A percentile compares a stretch with the other conserved stretches of the same genome.
Conservation (phyloP, 768 basidiomycete genomes). For the Candolleomyces aberdarensis region DNA sequence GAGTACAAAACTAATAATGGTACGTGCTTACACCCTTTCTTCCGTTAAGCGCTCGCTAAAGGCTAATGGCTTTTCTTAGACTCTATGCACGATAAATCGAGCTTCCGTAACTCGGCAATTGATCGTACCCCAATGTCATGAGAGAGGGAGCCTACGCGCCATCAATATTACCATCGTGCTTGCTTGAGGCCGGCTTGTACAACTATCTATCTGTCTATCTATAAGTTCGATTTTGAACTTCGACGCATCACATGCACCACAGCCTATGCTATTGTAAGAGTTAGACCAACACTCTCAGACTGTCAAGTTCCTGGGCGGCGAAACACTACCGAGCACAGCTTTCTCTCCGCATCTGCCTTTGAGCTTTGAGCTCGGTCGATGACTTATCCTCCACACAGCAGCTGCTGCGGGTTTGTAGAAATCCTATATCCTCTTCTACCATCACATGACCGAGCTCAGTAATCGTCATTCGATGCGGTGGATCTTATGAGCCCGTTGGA, state of each 20-base stretch:
- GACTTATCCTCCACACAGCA: not conserved
- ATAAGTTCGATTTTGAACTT: too few species aligned
- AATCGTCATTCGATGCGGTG: not conserved
- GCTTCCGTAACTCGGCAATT: constrained; percentile 61
- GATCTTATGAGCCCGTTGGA: too few species aligned
- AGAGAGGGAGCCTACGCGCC: not conserved
- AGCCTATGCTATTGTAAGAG: too few species aligned
- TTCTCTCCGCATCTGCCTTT: too few species aligned
- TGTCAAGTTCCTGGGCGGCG: too few species aligned
- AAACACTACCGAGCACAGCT: too few species aligned
- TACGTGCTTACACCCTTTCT: constrained; percentile 24
- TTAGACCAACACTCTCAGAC: too few species aligned
- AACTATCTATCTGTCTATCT: not conserved
- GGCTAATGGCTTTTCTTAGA: constrained; percentile 40
- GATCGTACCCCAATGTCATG: constrained; percentile 22
- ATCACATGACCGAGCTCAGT: constrained; percentile 7
- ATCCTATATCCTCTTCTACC: not conserved
- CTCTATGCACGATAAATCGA: constrained; percentile 87
- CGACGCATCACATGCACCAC: too few species aligned
- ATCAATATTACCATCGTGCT: constrained; percentile 6
- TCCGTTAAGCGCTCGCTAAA: not conserved
- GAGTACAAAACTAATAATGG: constrained; percentile 96
- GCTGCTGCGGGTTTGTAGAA: constrained; percentile 12
- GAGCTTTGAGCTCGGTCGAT: too few species aligned
- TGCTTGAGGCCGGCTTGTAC: not conserved